Evolutionary conservation across 2,329 filamentous ascomycete genomes (phyloP).

Genomic region (Conoideocrella luteorostrata): DNA sequence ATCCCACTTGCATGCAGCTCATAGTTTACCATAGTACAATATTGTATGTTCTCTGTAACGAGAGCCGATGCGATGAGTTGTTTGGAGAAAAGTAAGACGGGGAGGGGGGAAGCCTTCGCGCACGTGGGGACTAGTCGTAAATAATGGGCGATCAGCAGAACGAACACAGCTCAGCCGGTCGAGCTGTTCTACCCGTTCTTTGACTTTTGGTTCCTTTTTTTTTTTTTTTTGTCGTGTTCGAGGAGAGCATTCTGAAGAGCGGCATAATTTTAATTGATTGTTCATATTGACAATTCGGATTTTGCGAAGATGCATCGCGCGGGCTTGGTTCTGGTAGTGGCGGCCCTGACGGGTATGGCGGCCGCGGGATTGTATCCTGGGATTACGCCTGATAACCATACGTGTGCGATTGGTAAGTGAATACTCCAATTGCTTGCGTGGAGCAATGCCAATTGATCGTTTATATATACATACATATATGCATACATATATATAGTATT

Average conservation of each 20-base stretch:
- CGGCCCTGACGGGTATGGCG: slow-evolving; percentile 10
- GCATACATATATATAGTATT: too few species aligned
- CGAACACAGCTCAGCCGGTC: too few species aligned
- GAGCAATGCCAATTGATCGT: too few species aligned
- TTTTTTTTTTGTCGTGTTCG: background rate
- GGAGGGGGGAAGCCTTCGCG: background rate
- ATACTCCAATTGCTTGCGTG: too few species aligned
- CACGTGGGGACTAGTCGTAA: background rate
- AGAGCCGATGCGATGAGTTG: too few species aligned
- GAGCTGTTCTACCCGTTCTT: background rate
- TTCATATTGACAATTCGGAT: too few species aligned
- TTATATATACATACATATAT: too few species aligned
- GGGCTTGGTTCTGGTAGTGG: background rate
- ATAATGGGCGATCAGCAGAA: background rate
- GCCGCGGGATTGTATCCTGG: slow-evolving; percentile 34
- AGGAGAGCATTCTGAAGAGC: background rate
- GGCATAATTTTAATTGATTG: too few species aligned
- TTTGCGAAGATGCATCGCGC: slow-evolving; percentile 5
- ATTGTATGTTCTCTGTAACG: too few species aligned
- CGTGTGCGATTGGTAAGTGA: slow-evolving; percentile 41
- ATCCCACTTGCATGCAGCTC: background rate
- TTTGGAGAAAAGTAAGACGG: too few species aligned
- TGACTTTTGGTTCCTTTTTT: too few species aligned
- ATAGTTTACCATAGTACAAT: too few species aligned
- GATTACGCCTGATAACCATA: slow-evolving; percentile 48